A percentile compares a stretch with the other conserved stretches of the same genome.
Conservation (phyloP, 805 yeast genomes). For the Spencermartinsiella europaea region DNA sequence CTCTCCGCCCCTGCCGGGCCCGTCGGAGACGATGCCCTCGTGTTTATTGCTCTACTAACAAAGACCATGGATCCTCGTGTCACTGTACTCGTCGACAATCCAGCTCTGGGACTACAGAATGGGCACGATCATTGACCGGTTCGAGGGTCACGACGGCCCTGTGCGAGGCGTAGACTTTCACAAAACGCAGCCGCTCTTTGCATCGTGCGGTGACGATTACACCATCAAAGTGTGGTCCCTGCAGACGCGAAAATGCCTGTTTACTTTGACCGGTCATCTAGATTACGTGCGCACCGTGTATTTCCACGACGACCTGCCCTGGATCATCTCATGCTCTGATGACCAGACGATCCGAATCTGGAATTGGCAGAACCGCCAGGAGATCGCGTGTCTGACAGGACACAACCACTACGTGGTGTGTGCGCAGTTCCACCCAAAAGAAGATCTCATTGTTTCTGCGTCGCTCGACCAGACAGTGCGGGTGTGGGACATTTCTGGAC, state of each 20-base stretch:
- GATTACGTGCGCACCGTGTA: conserved; percentile 93
- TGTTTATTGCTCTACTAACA: conserved; percentile 13
- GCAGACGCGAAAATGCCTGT: conserved; percentile 83
- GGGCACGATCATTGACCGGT: conserved; percentile 95
- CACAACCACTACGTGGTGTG: conserved; percentile 98
- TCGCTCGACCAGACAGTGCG: conserved; percentile 98
- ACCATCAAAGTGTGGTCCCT: conserved; percentile 94
- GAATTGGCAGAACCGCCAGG: conserved; percentile 99
- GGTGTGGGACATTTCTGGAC: conserved; percentile 96
- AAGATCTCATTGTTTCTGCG: conserved; percentile 91
- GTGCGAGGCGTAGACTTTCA: conserved; percentile 94
- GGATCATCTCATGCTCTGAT: conserved; percentile 94
- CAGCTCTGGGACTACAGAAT: conserved; percentile 99
- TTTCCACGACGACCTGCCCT: conserved; percentile 93
- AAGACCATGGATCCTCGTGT: conserved; percentile 93
- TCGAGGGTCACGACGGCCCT: conserved; percentile 98
- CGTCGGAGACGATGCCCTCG: too few relatives aligned
- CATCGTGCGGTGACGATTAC: conserved; percentile 96
- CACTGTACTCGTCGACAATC: conserved; percentile 95
- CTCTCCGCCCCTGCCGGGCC: too few relatives aligned
- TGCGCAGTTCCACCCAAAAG: conserved; percentile 95
- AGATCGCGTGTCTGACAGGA: conserved; percentile 94
- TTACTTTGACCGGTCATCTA: conserved; percentile 87
- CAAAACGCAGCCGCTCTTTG: conserved; percentile 96
- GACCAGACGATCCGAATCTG: conserved; percentile 98